Evolutionary conservation across 1,284 basidiomycete species (phyloP).

Genomic region (Ustilago tritici): DNA sequence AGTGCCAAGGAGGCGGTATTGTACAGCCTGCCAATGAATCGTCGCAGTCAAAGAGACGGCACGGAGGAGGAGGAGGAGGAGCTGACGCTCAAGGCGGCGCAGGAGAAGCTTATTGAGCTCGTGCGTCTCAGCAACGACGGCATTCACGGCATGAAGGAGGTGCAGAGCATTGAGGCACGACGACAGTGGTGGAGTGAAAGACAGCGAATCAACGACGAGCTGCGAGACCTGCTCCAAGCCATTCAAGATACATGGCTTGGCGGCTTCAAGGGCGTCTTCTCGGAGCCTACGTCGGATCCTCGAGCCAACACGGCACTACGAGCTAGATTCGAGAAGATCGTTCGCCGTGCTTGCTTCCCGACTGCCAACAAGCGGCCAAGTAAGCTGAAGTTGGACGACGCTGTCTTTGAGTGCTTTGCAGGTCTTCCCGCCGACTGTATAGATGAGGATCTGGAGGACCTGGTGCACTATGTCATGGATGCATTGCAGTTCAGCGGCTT

Average conservation of each 20-base stretch:
- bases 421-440: conserved; percentile 80
- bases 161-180: conserved; percentile 77
- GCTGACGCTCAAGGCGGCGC: conserved; percentile 81
- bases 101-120: conserved; percentile 82
- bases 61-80: conserved; percentile 74
- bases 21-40: conserved; percentile 85
- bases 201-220: conserved; percentile 79
- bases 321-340: conserved; percentile 45
- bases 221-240: conserved; percentile 81
- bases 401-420: conserved; percentile 85
- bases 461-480: conserved; percentile 93
- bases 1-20: conserved; percentile 47
- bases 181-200: conserved; percentile 87
- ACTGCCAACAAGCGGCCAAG: conserved; percentile 70
- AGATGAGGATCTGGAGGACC: conserved; percentile 94
- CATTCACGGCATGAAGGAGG: conserved; percentile 79
- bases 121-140: conserved; percentile 81
- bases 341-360: conserved; percentile 72
- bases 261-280: conserved; percentile 79
- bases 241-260: conserved; percentile 98
- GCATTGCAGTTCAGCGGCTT: conserved; percentile 92
- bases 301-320: conserved; percentile 43
- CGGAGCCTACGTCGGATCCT: conserved; percentile 29
- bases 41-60: conserved; percentile 80
- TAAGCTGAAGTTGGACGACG: conserved; percentile 76